Evolutionary conservation across 2,329 filamentous ascomycete species (phyloP).

Genomic region (Ascocoryne sarcoides): DNA sequence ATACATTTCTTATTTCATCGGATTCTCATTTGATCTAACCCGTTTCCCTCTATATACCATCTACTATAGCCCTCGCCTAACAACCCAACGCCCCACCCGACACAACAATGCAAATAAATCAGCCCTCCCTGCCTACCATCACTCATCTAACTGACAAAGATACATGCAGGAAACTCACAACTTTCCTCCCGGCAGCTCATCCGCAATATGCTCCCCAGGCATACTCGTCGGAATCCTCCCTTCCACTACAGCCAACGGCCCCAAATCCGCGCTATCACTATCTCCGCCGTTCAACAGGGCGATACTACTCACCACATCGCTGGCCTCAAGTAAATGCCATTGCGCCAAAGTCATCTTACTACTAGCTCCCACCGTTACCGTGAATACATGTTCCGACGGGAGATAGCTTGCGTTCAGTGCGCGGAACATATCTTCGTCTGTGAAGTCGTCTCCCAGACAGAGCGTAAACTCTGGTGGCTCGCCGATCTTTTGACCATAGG

Average conservation of each 20-base stretch:
- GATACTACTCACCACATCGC: slow-evolving; percentile 70
- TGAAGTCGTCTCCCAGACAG: slow-evolving; percentile 91
- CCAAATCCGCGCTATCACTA: slow-evolving; percentile 8
- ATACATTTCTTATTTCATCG: too few species aligned
- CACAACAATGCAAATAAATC: too few species aligned
- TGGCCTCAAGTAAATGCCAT: slow-evolving; percentile 83
- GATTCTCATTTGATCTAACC: too few species aligned
- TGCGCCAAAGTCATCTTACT: slow-evolving; percentile 85
- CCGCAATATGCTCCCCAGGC: slow-evolving; percentile 15
- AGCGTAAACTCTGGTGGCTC: slow-evolving; percentile 74
- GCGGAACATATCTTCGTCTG: slow-evolving; percentile 95
- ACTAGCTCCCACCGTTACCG: slow-evolving; percentile 83
- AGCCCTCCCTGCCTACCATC: too few species aligned
- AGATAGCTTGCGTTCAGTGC: slow-evolving; percentile 56
- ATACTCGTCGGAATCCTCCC: slow-evolving; percentile 20
- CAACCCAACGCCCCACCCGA: too few species aligned
- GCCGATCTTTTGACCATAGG: slow-evolving; percentile 53
- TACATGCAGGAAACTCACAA: too few species aligned
- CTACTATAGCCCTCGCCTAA: too few species aligned
- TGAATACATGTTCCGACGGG: slow-evolving; percentile 65
- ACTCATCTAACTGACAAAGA: too few species aligned
- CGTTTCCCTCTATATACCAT: too few species aligned
- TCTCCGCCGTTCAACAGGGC: slow-evolving; percentile 37
- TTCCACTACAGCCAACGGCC: slow-evolving; percentile 22
- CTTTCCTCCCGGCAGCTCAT: slow-evolving; percentile 18